Percentiles rank a stretch among this genome's conserved stretches.
These are phyloP conservation scores for Graphilbum ipis-grandicollis DNA, from an alignment of 2,329 filamentous ascomycete genomes.

Conservation along the genomic window DNA sequence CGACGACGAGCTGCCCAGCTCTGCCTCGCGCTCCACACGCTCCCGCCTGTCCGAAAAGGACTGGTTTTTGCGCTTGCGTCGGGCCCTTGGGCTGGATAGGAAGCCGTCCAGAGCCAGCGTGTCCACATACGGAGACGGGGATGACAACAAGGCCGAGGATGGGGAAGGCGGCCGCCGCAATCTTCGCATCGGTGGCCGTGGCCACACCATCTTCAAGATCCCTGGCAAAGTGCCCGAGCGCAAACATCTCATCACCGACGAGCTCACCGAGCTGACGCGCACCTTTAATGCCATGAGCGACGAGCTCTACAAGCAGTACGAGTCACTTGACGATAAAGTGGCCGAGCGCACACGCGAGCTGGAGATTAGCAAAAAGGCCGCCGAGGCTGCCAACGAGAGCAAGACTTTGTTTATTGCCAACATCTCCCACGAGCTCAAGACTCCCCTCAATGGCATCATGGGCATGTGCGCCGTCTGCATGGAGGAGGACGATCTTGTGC, in stretches of 20 bases:
- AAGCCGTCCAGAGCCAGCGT: constrained; percentile 4
- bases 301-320: constrained; percentile 74
- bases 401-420: constrained; percentile 98
- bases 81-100: constrained; percentile 14
- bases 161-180: too few species aligned
- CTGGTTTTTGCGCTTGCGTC: constrained; percentile 16
- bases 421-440: constrained; percentile 76
- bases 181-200: too few species aligned
- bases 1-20: constrained; percentile 27
- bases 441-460: constrained; percentile 85
- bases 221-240: constrained; percentile 64
- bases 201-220: constrained; percentile 56
- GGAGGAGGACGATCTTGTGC: constrained; percentile 66
- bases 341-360: constrained; percentile 67
- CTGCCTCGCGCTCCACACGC: constrained; percentile 21
- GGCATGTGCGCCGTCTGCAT: constrained; percentile 89
- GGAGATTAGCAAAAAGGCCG: constrained; percentile 78
- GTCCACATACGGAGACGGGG: constrained; percentile 12
- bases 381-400: constrained; percentile 88
- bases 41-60: constrained; percentile 28
- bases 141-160: constrained; percentile 17
- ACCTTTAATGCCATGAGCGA: constrained; percentile 94
- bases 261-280: constrained; percentile 63
- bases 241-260: constrained; percentile 64
- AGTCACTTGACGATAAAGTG: constrained; percentile 69